A percentile compares a stretch with the other conserved stretches of the same genome.
Evolutionary conservation across 768 basidiomycete genomes (phyloP).

Genomic region (Collybiopsis confluens): DNA sequence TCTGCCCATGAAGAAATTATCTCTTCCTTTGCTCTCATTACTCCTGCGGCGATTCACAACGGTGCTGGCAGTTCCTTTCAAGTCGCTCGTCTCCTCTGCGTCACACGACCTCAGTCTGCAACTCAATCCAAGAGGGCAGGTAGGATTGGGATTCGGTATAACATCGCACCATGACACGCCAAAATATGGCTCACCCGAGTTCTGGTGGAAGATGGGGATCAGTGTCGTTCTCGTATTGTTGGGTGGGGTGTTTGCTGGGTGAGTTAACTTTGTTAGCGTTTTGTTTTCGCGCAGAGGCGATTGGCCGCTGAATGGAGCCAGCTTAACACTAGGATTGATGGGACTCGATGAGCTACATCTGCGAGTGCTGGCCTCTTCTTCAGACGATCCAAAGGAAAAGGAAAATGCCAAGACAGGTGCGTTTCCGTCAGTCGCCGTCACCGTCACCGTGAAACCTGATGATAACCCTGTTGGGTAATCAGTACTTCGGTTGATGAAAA

Average conservation of each 20-base stretch:
- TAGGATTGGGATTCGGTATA: not conserved
- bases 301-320: conserved; percentile 19
- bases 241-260: conserved; percentile 95
- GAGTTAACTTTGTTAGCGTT: not conserved
- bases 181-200: conserved; percentile 48
- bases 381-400: conserved; percentile 67
- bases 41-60: too few relatives aligned
- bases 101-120: too few relatives aligned
- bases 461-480: too few relatives aligned
- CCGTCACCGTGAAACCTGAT: too few relatives aligned
- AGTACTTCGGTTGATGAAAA: conserved; percentile 55
- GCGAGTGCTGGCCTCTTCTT: conserved; percentile 77
- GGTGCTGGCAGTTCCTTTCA: too few relatives aligned
- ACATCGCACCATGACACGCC: conserved; percentile 1
- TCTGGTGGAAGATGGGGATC: conserved; percentile 69
- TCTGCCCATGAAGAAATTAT: too few relatives aligned
- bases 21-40: too few relatives aligned
- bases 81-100: too few relatives aligned
- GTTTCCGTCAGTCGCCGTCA: conserved; percentile 9
- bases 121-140: too few relatives aligned
- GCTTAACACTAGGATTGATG: conserved; percentile 90
- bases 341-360: conserved; percentile 90
- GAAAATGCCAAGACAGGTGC: conserved; percentile 67
- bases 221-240: conserved; percentile 69
- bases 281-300: not conserved